Evolutionary conservation across 805 yeast genomes (phyloP).

Genomic region (Cyberlindnera subsufficiens): DNA sequence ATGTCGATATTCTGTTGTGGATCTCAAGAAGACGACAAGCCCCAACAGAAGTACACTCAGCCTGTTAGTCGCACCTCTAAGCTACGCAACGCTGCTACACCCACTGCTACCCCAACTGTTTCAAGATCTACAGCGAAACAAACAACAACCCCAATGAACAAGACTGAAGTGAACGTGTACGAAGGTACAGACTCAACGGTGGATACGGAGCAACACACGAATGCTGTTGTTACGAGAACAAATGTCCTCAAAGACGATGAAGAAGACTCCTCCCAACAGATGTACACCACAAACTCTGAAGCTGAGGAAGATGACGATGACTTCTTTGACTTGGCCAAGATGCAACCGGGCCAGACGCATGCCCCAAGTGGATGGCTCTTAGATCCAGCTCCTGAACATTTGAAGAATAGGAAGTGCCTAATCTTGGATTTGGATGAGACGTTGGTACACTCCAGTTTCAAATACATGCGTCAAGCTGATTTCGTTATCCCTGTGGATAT

Average conservation of each 20-base stretch:
- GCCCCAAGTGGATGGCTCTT: constrained; percentile 63
- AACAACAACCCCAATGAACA: constrained; percentile 1
- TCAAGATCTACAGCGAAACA: background rate
- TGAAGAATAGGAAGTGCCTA: constrained; percentile 72
- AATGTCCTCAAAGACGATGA: constrained; percentile 2
- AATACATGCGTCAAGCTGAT: constrained; percentile 87
- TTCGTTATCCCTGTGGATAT: constrained; percentile 97
- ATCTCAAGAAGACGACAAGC: constrained; percentile 1
- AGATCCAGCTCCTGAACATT: constrained; percentile 42
- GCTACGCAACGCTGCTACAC: background rate
- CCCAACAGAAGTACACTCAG: background rate
- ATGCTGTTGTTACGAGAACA: constrained; percentile 5
- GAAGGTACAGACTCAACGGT: constrained; percentile 24
- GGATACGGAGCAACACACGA: constrained; percentile 7
- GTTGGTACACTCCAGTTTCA: constrained; percentile 91
- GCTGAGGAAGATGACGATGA: constrained; percentile 28
- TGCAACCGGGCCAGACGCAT: constrained; percentile 69
- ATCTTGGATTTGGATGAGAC: constrained; percentile 94
- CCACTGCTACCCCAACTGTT: background rate
- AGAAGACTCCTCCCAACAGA: constrained; percentile 1
- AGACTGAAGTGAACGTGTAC: constrained; percentile 23
- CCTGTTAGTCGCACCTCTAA: background rate
- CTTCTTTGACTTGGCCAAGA: constrained; percentile 50
- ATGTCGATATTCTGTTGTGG: constrained; percentile 9
- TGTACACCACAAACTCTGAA: constrained; percentile 11